These are phyloP conservation scores for Penicillium sp. DNA, from an alignment of 2,329 filamentous ascomycete genomes.

Conservation along the genomic window DNA sequence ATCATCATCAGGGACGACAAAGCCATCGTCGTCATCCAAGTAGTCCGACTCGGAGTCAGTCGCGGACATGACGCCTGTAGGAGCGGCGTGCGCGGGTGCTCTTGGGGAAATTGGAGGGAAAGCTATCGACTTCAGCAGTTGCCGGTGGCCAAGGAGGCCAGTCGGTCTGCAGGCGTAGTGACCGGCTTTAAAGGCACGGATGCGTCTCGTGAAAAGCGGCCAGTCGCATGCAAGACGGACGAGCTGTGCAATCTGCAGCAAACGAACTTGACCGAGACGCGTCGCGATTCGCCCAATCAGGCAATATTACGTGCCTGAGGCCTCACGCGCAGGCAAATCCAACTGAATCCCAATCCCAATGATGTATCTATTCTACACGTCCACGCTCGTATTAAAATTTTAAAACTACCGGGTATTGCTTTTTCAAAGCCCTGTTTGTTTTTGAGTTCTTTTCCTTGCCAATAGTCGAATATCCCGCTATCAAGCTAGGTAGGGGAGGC, in stretches of 20 bases:
- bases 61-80: slow-evolving; percentile 31
- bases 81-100: not conserved
- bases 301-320: not conserved
- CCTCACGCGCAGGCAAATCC: too few relatives aligned
- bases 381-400: too few relatives aligned
- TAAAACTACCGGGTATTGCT: too few relatives aligned
- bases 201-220: not conserved
- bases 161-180: too few relatives aligned
- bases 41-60: slow-evolving; percentile 32
- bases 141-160: not conserved
- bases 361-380: too few relatives aligned
- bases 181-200: too few relatives aligned
- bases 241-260: not conserved
- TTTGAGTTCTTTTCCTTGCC: too few relatives aligned
- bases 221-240: not conserved
- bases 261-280: not conserved
- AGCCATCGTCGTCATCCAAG: slow-evolving; percentile 32
- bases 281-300: not conserved
- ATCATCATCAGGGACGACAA: slow-evolving; percentile 24
- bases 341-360: too few relatives aligned
- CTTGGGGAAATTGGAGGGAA: not conserved
- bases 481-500: too few relatives aligned
- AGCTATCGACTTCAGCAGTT: not conserved
- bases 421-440: too few relatives aligned
- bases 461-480: too few relatives aligned